A percentile compares a stretch with the other conserved stretches of the same genome.
Evolutionary conservation across 805 yeast genomes (phyloP).

Genomic region (Starmerella khaoyaiensis): DNA sequence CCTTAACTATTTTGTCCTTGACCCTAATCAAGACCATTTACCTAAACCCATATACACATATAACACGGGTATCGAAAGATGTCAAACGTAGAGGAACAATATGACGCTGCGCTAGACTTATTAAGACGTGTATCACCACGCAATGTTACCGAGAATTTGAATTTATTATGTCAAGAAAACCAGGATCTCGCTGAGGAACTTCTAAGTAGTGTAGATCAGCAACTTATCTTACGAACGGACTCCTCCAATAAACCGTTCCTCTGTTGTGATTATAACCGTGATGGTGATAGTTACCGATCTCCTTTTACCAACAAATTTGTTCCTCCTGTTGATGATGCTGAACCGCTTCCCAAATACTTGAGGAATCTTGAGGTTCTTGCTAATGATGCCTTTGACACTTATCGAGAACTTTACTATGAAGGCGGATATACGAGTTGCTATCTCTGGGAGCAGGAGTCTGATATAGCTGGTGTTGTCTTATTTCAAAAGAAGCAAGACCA

Average conservation of each 20-base stretch:
- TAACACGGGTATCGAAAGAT: background rate
- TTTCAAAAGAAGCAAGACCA: constrained; percentile 44
- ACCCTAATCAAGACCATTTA: background rate
- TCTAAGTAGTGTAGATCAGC: constrained; percentile 75
- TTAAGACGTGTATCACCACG: constrained; percentile 65
- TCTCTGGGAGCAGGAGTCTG: constrained; percentile 70
- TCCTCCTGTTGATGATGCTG: constrained; percentile 39
- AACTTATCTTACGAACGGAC: constrained; percentile 46
- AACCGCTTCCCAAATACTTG: constrained; percentile 53
- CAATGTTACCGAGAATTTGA: constrained; percentile 37
- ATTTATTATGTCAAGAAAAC: constrained; percentile 37
- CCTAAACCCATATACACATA: too few species aligned
- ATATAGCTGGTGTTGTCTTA: constrained; percentile 81
- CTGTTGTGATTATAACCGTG: constrained; percentile 90
- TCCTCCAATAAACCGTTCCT: constrained; percentile 51
- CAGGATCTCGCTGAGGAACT: constrained; percentile 78
- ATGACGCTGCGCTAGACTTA: constrained; percentile 68
- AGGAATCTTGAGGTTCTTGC: constrained; percentile 68
- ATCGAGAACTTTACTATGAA: constrained; percentile 87
- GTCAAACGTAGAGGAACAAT: constrained; percentile 34
- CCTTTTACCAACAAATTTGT: constrained; percentile 78
- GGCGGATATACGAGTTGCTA: constrained; percentile 87
- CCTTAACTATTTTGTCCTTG: too few species aligned
- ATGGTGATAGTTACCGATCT: constrained; percentile 80
- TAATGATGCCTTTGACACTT: constrained; percentile 82